Conservation (phyloP, 495 filamentous ascomycete species). For the Aspergillus asperescens region DNA sequence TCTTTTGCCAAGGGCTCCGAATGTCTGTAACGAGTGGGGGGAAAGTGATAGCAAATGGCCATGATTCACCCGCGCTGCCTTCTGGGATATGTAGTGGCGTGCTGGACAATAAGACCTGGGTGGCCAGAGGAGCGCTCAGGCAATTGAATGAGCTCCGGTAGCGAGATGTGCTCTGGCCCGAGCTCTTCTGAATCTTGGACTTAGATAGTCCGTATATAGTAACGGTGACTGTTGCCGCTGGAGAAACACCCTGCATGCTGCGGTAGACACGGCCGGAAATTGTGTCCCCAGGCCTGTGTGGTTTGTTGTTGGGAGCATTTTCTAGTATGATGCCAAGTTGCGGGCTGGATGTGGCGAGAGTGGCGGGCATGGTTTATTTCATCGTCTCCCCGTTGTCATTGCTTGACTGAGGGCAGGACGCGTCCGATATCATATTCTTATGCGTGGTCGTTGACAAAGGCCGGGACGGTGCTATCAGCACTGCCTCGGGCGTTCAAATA, state of each 20-base stretch:
- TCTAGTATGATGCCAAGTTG: neutral
- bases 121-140: neutral
- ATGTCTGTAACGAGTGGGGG: neutral
- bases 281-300: constrained; percentile 5
- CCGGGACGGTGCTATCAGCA: too few species aligned
- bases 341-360: neutral
- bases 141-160: neutral
- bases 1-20: neutral
- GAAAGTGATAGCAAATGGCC: constrained; percentile 4
- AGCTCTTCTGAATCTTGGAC: neutral
- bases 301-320: neutral
- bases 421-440: too few species aligned
- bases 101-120: neutral
- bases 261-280: neutral
- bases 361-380: too few species aligned
- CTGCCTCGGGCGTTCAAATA: too few species aligned
- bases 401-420: too few species aligned
- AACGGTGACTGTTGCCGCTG: neutral
- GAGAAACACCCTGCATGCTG: neutral
- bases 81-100: constrained; percentile 6
- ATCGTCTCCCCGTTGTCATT: too few species aligned
- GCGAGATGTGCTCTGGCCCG: neutral
- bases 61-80: neutral
- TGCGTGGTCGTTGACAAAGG: too few species aligned
- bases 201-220: neutral